Percentiles rank a stretch among this genome's conserved stretches.
phyloP scores from a whole-genome alignment of 768 basidiomycete genomes.

The Leccinum imitatum region DNA sequence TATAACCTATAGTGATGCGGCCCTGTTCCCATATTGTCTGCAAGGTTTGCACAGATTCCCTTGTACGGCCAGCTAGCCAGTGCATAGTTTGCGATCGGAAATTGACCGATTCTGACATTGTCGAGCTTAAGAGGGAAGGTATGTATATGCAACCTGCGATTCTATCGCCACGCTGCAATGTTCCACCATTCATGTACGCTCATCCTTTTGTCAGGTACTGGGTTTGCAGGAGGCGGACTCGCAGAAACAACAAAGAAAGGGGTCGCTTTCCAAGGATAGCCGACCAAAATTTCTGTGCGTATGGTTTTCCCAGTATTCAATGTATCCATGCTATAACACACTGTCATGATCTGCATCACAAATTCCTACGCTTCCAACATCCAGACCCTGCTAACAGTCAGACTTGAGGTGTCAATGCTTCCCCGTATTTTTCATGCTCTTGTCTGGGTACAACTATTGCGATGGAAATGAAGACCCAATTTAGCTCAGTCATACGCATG shows the following conservation, averaged over 20 bases:
- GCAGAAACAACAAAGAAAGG: constrained; percentile 84
- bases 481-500: background rate
- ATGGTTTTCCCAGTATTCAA: background rate
- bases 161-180: background rate
- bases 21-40: constrained; percentile 92
- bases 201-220: constrained; percentile 59
- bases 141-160: constrained; percentile 14
- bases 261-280: constrained; percentile 81
- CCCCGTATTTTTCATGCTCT: constrained; percentile 19
- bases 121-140: constrained; percentile 91
- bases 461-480: background rate
- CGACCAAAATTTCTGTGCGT: constrained; percentile 4
- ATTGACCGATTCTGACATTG: constrained; percentile 67
- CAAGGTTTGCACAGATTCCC: constrained; percentile 85
- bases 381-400: background rate
- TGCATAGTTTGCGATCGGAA: constrained; percentile 84
- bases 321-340: background rate
- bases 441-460: constrained; percentile 22
- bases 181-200: background rate
- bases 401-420: background rate
- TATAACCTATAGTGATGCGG: constrained; percentile 58
- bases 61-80: constrained; percentile 73
- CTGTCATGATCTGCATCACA: background rate
- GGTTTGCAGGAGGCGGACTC: constrained; percentile 91
- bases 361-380: background rate